Evolutionary conservation across 2,329 filamentous ascomycete genomes (phyloP), one percentile per base, ranked within the genome.

Genomic region (Teratosphaeria zuluensis): DNA sequence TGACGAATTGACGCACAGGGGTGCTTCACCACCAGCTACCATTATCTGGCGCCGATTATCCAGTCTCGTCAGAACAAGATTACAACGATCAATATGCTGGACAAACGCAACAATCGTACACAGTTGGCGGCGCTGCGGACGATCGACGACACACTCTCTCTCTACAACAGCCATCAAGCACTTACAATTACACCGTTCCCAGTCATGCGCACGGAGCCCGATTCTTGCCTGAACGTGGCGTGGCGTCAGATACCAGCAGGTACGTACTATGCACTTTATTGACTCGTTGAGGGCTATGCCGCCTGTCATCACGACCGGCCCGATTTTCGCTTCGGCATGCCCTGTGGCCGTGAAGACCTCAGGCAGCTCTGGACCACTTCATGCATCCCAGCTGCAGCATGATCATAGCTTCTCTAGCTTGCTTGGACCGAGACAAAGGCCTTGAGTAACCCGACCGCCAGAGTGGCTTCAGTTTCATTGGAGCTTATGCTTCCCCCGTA

Each of bases 221-320:
- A 74, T 82, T 79, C 75, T 75, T 76, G 68, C 67, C 78, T 72
- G 76, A 76, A 71, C 78, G 77, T 73, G 73, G 78, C 76, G 71
- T 73, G 65, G 72, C 75, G 71, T 74, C 77, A 66, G 79, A 83
- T 71, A 72, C 59, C 55, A 68, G 76, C 72, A 76, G 75, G 81
- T 83, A 80, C 78, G 81, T 82, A 69, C 61, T 68, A 58, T 61
- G 58, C 70, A 69, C 14, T 38, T 70, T 58, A 68, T 68, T 68
- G 62, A 61, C 53, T 58, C 38, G 53, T 33, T 46, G 33, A 55
- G 54, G 51, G 56, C 51, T 59, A 24, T 35, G 31, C 55, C 42
- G 58, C 63, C 59, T 42, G 42, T 21, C 42, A 48, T 48, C 42
- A 48, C 42, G n/a, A 19, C 42, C 42, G 42, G 42, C 16, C 42